Conservation (phyloP, 371 early-diverging fungal species). For the Actinomucor elegans region DNA sequence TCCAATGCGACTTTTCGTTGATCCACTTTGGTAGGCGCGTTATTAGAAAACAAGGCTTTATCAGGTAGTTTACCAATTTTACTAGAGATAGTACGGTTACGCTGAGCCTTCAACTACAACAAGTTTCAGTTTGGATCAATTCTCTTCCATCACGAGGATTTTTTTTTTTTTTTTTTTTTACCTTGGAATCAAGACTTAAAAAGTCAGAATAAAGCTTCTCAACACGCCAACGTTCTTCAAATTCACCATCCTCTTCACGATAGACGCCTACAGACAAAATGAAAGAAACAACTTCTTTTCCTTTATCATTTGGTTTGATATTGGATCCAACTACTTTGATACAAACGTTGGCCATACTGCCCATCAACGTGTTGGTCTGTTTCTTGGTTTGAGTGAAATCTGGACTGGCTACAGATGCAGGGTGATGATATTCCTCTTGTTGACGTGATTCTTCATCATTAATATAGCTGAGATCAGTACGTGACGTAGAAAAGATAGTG, state of each 20-base stretch:
- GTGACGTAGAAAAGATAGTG: not conserved
- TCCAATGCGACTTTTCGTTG: conserved; percentile 77
- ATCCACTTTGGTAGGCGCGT: conserved; percentile 75
- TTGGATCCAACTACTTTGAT: conserved; percentile 66
- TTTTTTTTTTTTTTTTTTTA: conserved; percentile 24
- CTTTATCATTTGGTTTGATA: conserved; percentile 76
- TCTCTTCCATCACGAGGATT: not conserved
- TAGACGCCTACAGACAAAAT: conserved; percentile 43
- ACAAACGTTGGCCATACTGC: conserved; percentile 21
- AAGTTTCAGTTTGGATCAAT: not conserved
- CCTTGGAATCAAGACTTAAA: conserved; percentile 73
- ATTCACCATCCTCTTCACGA: conserved; percentile 16
- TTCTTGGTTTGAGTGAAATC: not conserved
- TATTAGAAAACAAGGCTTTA: conserved; percentile 73
- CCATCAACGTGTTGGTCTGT: conserved; percentile 1
- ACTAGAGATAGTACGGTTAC: conserved; percentile 44
- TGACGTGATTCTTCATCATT: not conserved
- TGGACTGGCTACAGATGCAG: not conserved
- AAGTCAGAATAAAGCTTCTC: conserved; percentile 88
- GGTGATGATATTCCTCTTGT: too few relatives aligned
- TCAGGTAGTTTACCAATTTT: conserved; percentile 79
- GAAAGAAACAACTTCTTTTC: conserved; percentile 73
- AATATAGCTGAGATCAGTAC: not conserved
- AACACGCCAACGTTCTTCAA: conserved; percentile 73
- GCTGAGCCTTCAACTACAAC: conserved; percentile 50